phyloP scores from a whole-genome alignment of 2,329 filamentous ascomycete genomes.

The Leptographium procerum region DNA sequence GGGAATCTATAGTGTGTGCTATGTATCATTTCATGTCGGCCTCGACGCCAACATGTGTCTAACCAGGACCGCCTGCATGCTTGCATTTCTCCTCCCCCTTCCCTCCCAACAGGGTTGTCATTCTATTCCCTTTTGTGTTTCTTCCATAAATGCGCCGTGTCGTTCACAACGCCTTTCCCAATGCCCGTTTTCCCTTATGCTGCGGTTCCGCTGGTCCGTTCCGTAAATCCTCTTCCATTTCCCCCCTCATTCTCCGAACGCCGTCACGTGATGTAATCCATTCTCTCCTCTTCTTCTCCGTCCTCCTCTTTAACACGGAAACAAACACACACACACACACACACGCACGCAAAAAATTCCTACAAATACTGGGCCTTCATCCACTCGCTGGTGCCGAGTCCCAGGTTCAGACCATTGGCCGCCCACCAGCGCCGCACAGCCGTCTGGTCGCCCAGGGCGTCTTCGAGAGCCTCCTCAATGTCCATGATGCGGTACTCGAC shows the following conservation, averaged over 20 bases:
- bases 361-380: constrained; percentile 68
- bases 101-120: not conserved
- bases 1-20: no score
- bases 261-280: not conserved
- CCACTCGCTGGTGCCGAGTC: constrained; percentile 78
- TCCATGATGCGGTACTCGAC: constrained; percentile 94
- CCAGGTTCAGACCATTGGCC: constrained; percentile 67
- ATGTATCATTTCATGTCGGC: not conserved
- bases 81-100: not conserved
- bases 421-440: constrained; percentile 81
- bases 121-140: not conserved
- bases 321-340: no score
- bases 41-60: not conserved
- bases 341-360: no score
- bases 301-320: no score
- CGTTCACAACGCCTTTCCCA: not conserved
- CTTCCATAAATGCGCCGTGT: not conserved
- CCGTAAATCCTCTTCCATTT: no score
- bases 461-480: constrained; percentile 88
- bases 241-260: no score
- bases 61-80: not conserved
- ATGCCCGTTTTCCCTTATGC: not conserved
- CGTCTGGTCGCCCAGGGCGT: constrained; percentile 61
- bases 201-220: not conserved
- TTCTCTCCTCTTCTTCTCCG: no score